Evolutionary conservation across 257 asterid genomes (phyloP).

Genomic region (Nicotiana benthamiana): DNA sequence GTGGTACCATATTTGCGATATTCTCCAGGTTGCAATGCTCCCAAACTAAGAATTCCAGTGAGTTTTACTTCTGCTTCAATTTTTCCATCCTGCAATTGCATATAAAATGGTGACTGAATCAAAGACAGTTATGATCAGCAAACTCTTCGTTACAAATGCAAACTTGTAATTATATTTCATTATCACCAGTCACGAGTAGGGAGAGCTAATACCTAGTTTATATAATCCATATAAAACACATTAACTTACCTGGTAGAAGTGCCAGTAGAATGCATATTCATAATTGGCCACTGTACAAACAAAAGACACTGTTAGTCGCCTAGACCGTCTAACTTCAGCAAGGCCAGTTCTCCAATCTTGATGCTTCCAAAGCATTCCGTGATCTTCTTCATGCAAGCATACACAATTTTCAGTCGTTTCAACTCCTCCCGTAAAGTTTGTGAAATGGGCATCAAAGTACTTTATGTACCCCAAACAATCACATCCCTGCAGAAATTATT

Average conservation of each 20-base stretch:
- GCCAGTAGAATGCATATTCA: constrained; percentile 97
- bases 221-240: not conserved
- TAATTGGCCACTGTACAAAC: constrained; percentile 96
- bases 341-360: constrained; percentile 98
- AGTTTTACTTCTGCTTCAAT: constrained; percentile 98
- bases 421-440: constrained; percentile 92
- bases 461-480: constrained; percentile 87
- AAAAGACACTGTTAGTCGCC: constrained; percentile 88
- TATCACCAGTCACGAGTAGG: not conserved
- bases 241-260: constrained; percentile 76
- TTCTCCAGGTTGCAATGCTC: constrained; percentile 89
- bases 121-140: not conserved
- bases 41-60: constrained; percentile 95
- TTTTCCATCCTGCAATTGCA: constrained; percentile 74
- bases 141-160: not conserved
- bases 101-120: not conserved
- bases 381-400: constrained; percentile 95
- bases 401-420: constrained; percentile 93
- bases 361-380: constrained; percentile 97
- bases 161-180: not conserved
- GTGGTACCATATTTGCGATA: constrained; percentile 84
- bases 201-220: not conserved
- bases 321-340: constrained; percentile 90
- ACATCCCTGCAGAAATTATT: constrained; percentile 59
- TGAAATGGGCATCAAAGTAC: constrained; percentile 87